These are phyloP conservation scores for Elsinoe batatas DNA, from an alignment of 2,329 filamentous ascomycete species.

Conservation along the genomic window DNA sequence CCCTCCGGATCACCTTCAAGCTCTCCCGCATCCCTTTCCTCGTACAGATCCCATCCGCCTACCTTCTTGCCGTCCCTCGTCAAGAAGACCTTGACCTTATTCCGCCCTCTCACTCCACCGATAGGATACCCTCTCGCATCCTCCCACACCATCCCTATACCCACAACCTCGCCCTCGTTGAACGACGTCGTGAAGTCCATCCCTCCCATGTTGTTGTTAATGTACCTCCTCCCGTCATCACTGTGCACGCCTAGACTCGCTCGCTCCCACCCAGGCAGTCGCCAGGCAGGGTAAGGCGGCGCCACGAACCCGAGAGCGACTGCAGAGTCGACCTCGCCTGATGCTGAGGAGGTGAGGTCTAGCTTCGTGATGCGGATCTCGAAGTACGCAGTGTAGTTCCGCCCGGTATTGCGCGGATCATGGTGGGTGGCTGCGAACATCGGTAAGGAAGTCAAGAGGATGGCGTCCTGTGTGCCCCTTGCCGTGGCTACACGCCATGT, in stretches of 20 bases:
- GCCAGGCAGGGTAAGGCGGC: constrained; percentile 66
- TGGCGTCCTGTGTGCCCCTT: constrained; percentile 46
- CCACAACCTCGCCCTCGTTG: constrained; percentile 54
- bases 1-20: constrained; percentile 54
- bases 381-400: constrained; percentile 57
- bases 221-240: constrained; percentile 66
- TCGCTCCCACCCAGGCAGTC: constrained; percentile 72
- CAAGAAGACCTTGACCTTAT: constrained; percentile 56
- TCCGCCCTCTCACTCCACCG: constrained; percentile 39
- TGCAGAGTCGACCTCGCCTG: constrained; percentile 39
- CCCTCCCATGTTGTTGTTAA: constrained; percentile 67
- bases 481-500: constrained; percentile 35
- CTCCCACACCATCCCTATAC: constrained; percentile 58
- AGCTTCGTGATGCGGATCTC: constrained; percentile 51
- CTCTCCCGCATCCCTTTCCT: constrained; percentile 54
- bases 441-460: constrained; percentile 58
- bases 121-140: constrained; percentile 20
- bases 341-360: constrained; percentile 23
- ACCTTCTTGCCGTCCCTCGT: constrained; percentile 53
- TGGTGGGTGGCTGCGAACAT: constrained; percentile 53
- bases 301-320: constrained; percentile 62
- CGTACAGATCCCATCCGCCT: constrained; percentile 62
- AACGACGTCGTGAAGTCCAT: constrained; percentile 58
- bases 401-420: constrained; percentile 43
- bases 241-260: constrained; percentile 66